Conservation (phyloP, 225 moss, liverwort and hornwort genomes). For the Climacium dendroides region DNA sequence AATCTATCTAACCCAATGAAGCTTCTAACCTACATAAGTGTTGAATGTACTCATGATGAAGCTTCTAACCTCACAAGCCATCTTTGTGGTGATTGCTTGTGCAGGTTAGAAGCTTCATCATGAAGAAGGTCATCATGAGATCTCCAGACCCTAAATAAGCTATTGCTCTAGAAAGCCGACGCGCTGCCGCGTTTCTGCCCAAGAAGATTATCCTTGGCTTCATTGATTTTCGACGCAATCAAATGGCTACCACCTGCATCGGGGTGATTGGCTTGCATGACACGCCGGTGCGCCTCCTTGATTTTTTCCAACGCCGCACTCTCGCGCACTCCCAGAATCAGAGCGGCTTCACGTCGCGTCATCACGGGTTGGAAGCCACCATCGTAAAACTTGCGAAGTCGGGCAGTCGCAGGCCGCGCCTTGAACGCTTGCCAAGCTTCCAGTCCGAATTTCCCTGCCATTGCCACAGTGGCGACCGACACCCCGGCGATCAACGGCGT, state of each 20-base stretch:
- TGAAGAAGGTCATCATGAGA: neutral
- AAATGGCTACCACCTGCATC: constrained; percentile 89
- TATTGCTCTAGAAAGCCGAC: constrained; percentile 41
- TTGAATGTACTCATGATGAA: neutral
- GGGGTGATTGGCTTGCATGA: constrained; percentile 92
- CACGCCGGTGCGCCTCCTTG: constrained; percentile 86
- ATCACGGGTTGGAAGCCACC: constrained; percentile 89
- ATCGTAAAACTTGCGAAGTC: constrained; percentile 81
- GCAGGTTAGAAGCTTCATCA: neutral
- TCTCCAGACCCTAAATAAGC: neutral
- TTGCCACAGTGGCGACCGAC: constrained; percentile 51
- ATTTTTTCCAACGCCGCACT: constrained; percentile 86
- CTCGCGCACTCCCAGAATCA: constrained; percentile 91
- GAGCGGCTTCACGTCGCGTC: constrained; percentile 85
- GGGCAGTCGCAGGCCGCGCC: constrained; percentile 52
- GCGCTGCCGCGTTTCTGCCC: constrained; percentile 79
- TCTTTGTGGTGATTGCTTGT: neutral
- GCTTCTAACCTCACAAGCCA: constrained; percentile 2
- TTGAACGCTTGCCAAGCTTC: constrained; percentile 80
- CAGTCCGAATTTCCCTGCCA: constrained; percentile 60
- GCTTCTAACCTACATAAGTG: neutral
- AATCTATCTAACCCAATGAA: neutral
- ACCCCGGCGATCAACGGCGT: constrained; percentile 63
- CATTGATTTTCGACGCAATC: constrained; percentile 83
- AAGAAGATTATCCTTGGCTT: constrained; percentile 82